A percentile compares a stretch with the other conserved stretches of the same genome.
Conservation (phyloP, 164 flowering plant species). For the Umbellularia californica region DNA sequence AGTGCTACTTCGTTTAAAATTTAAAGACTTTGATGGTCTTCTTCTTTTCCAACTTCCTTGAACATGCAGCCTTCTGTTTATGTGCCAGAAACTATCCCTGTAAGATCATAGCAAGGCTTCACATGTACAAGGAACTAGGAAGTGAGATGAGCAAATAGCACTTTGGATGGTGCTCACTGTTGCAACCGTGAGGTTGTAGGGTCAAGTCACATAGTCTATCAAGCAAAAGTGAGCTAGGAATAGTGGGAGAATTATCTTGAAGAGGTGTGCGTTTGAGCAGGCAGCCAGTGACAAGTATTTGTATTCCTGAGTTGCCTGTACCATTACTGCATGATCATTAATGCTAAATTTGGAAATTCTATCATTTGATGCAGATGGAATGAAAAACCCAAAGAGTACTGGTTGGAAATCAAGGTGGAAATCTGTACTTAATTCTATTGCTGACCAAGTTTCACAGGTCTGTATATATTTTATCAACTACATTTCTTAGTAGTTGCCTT, state of each 20-base stretch:
- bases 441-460: slow-evolving; percentile 94
- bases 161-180: too few species aligned
- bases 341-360: slow-evolving; percentile 4
- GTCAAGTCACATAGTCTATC: too few species aligned
- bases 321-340: slow-evolving; percentile 1
- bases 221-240: too few species aligned
- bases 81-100: too few species aligned
- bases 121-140: too few species aligned
- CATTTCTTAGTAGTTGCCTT: not conserved
- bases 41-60: not conserved
- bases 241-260: too few species aligned
- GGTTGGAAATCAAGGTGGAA: slow-evolving; percentile 56
- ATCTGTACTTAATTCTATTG: slow-evolving; percentile 64
- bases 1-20: not conserved
- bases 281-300: not conserved
- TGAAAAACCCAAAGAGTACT: slow-evolving; percentile 29
- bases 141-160: too few species aligned
- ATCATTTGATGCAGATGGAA: slow-evolving; percentile 39
- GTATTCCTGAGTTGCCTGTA: not conserved
- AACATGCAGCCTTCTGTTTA: too few species aligned
- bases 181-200: too few species aligned
- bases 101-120: too few species aligned
- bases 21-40: not conserved
- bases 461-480: slow-evolving; percentile 8
- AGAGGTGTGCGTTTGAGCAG: too few species aligned